A percentile compares a stretch with the other conserved stretches of the same genome.
Conservation (phyloP, 129 eudicot species). For the Saposhnikovia divaricata region DNA sequence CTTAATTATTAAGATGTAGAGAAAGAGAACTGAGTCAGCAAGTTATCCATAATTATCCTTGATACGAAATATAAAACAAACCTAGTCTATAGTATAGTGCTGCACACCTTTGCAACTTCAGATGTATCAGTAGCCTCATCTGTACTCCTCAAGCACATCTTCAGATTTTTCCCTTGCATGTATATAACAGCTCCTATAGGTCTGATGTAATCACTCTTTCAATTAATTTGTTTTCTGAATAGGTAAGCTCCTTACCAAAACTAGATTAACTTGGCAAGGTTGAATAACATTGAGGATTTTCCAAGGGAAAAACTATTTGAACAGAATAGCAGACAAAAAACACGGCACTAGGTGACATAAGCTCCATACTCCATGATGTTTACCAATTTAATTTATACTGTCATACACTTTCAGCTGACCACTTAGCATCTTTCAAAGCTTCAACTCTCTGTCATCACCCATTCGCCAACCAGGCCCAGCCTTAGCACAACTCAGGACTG, state of each 20-base stretch:
- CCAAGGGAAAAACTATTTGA: background rate
- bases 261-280: slow-evolving; percentile 2
- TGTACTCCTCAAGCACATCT: slow-evolving; percentile 74
- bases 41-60: background rate
- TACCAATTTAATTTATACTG: background rate
- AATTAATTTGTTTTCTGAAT: background rate
- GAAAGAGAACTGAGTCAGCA: background rate
- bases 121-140: slow-evolving; percentile 69
- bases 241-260: background rate
- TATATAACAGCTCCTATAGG: slow-evolving; percentile 88
- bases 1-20: slow-evolving; percentile 31
- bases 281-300: background rate
- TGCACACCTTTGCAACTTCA: slow-evolving; percentile 74
- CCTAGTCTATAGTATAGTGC: background rate
- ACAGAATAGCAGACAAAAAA: background rate
- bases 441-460: background rate
- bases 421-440: background rate
- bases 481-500: background rate
- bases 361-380: background rate
- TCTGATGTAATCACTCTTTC: slow-evolving; percentile 34
- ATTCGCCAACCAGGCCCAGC: background rate
- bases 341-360: background rate
- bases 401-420: background rate
- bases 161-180: slow-evolving; percentile 80
- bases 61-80: background rate